These are phyloP conservation scores for Pseudocercospora fijiensis DNA, from an alignment of 2,329 filamentous ascomycete species.

Conservation along the genomic window DNA sequence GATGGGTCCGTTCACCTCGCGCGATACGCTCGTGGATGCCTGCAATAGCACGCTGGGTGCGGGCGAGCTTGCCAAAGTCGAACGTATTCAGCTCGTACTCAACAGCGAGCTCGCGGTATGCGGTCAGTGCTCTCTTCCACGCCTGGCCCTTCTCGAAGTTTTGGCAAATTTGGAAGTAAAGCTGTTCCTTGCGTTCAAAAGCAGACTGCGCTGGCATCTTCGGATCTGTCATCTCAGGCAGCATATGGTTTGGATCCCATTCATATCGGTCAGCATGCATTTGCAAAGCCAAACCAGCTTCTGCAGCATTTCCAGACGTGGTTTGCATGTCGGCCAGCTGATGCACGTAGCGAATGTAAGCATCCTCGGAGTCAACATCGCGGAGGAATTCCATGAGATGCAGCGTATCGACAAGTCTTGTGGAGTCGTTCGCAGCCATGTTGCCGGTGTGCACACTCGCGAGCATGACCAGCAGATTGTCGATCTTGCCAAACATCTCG, in stretches of 20 bases:
- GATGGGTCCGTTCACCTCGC: conserved; percentile 73
- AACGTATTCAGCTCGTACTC: conserved; percentile 89
- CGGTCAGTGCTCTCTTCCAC: conserved; percentile 82
- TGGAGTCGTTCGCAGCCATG: conserved; percentile 62
- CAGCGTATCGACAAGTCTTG: conserved; percentile 81
- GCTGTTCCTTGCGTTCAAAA: conserved; percentile 87
- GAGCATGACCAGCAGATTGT: conserved; percentile 86
- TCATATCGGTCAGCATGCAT: conserved; percentile 91
- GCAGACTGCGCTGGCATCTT: conserved; percentile 77
- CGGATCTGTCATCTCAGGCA: conserved; percentile 69
- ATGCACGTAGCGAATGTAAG: conserved; percentile 93
- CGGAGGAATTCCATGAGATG: conserved; percentile 93
- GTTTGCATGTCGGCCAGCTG: conserved; percentile 79
- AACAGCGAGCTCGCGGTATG: conserved; percentile 85
- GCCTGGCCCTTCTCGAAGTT: conserved; percentile 92
- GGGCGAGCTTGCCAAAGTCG: conserved; percentile 87
- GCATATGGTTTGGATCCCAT: conserved; percentile 73
- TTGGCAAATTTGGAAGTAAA: conserved; percentile 94
- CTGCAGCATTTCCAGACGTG: conserved; percentile 73
- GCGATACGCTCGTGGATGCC: conserved; percentile 86
- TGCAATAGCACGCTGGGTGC: conserved; percentile 85
- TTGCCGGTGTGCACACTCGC: conserved; percentile 84
- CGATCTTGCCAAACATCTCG: conserved; percentile 77
- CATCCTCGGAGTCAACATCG: conserved; percentile 95
- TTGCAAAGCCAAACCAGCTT: conserved; percentile 83